These are phyloP conservation scores for Lepidium sativum DNA, from an alignment of 345 rosid genomes.

Conservation along the genomic window DNA sequence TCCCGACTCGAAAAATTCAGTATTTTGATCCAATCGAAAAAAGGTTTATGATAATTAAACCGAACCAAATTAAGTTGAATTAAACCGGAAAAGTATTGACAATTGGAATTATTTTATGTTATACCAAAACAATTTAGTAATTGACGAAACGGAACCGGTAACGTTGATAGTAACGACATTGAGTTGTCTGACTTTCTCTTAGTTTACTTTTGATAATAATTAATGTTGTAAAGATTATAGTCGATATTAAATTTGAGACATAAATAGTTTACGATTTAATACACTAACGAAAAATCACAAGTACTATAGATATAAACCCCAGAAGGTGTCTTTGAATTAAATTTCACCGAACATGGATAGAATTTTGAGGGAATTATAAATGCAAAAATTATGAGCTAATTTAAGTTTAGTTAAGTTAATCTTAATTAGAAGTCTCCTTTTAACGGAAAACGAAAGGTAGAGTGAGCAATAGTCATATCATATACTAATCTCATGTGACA, in stretches of 20 bases:
- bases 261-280: background rate
- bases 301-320: background rate
- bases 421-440: background rate
- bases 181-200: conserved; percentile 6
- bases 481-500: background rate
- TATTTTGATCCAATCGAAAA: background rate
- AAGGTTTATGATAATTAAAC: conserved; percentile 1
- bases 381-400: background rate
- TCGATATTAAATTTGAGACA: background rate
- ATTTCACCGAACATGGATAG: background rate
- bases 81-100: background rate
- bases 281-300: background rate
- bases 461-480: background rate
- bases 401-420: background rate
- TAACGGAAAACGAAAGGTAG: background rate
- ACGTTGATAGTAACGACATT: conserved; percentile 6
- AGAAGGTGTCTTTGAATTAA: background rate
- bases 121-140: background rate
- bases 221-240: conserved; percentile 1
- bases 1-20: background rate
- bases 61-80: background rate
- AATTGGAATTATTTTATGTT: background rate
- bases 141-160: conserved; percentile 8
- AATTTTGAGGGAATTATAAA: background rate
- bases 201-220: conserved; percentile 17